Base-by-base conservation (phyloP, 306 rosid species). In the Trifolium repens region DNA sequence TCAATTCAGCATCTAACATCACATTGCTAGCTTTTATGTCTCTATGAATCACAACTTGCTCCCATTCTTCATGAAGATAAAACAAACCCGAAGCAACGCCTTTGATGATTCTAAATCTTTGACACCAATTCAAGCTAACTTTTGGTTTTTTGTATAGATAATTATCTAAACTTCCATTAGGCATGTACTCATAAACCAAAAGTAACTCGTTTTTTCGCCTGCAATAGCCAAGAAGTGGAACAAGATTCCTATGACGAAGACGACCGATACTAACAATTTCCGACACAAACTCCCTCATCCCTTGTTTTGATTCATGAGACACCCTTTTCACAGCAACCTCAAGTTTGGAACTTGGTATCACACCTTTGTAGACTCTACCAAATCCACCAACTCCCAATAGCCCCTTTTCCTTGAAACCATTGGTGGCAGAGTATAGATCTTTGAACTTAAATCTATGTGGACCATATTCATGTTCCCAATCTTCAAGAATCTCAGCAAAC, bases 311-410 rank as follows among this genome's bases (percentile, higher is more conserved):
- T 37, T 88, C 87, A 67, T 87, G 97, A 1, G 91, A 87, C 15
- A 89, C 83, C 55, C 53, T 84, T 70, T 92, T 89, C 49, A 92
- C 96, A 1, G 91, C 96, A 13, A 92, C 82, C 66, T 88, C 88
- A 12, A 37, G n/a, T 39, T 87, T 85, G 13, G 90, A 84, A 27
- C 66, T 40, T 15, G 84, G 89, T 24, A 89, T 66, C 15, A 63
- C 80, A 9, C 97, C 97, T 82, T 73, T 88, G 74, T 87, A 89
- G 49, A 91, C 97, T 34, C 85, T 71, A 0, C 97, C 97, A 75
- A 92, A 89, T 57, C 96, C 97, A 15, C 97, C 97, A 13, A 52
- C 57, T 0, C 97, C 97, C 42, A 92, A 55, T 13, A 89, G 74
- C 61, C 75, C 84, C 7, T 24, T 80, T 11, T 91, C 89, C 47